phyloP scores from a whole-genome alignment of 2,329 filamentous ascomycete genomes.

The Teratosphaeriaceae sp. region DNA sequence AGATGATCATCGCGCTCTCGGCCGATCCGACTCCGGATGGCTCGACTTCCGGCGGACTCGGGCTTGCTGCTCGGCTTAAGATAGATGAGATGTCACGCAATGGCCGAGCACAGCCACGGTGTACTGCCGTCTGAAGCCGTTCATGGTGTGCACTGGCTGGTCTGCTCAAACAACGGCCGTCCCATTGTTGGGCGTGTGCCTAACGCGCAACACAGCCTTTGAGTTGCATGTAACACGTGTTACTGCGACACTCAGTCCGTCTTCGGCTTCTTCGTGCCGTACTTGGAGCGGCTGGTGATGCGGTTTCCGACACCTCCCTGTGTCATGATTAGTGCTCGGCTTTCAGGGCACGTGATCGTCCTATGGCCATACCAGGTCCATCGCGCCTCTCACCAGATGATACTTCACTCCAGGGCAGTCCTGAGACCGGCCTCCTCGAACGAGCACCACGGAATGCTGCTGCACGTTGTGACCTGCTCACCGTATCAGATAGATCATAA shows the following conservation, averaged over 20 bases:
- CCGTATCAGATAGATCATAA: too few relatives aligned
- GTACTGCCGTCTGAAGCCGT: neutral
- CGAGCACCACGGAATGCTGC: conserved; percentile 95
- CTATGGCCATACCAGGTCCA: conserved; percentile 72
- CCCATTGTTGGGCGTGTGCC: neutral
- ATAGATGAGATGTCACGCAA: neutral
- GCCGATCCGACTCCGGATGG: neutral
- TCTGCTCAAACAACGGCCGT: neutral
- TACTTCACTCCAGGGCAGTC: conserved; percentile 99
- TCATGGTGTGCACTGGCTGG: too few relatives aligned
- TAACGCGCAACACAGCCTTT: neutral
- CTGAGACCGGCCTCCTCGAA: conserved; percentile 87
- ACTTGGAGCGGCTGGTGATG: conserved; percentile 84
- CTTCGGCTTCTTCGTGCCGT: conserved; percentile 98
- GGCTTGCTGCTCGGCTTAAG: neutral
- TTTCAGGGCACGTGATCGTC: neutral
- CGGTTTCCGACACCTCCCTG: conserved; percentile 87
- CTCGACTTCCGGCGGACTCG: neutral
- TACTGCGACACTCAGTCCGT: conserved; percentile 56
- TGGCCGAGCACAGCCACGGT: neutral
- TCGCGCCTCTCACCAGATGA: conserved; percentile 79
- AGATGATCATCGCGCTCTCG: neutral
- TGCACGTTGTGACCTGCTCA: conserved; percentile 84
- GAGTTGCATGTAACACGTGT: too few relatives aligned
- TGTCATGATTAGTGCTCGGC: neutral